A percentile compares a stretch with the other conserved stretches of the same genome.
Conservation (phyloP, 164 flowering plant genomes). For the Stephania cephalantha region DNA sequence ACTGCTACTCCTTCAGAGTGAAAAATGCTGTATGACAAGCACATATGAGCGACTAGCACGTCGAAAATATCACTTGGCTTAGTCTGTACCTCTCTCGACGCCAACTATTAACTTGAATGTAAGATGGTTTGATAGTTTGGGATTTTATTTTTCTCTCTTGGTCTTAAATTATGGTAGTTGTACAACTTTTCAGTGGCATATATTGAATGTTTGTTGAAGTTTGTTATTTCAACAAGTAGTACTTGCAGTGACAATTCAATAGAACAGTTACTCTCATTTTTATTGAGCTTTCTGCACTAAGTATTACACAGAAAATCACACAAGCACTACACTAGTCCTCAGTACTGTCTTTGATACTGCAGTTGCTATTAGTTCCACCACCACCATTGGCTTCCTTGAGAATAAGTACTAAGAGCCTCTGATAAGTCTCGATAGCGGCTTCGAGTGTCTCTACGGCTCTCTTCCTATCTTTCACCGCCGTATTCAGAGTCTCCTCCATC, state of each 20-base stretch:
- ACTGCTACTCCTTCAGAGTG: not conserved
- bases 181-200: too few relatives aligned
- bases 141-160: too few relatives aligned
- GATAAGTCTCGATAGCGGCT: conserved; percentile 33
- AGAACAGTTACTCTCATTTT: too few relatives aligned
- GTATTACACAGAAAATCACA: not conserved
- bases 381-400: conserved; percentile 41
- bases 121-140: not conserved
- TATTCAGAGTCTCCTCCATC: conserved; percentile 27
- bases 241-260: too few relatives aligned
- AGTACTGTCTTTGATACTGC: not conserved
- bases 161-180: too few relatives aligned
- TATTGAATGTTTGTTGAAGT: too few relatives aligned
- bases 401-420: conserved; percentile 38
- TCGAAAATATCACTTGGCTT: not conserved
- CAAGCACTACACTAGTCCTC: not conserved
- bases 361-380: not conserved
- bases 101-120: not conserved
- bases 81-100: too few relatives aligned
- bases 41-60: not conserved
- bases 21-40: not conserved
- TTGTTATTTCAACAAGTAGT: too few relatives aligned
- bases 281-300: not conserved
- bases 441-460: conserved; percentile 40
- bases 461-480: conserved; percentile 30